These are phyloP conservation scores for Russula foetens DNA, from an alignment of 768 basidiomycete species.

Conservation along the genomic window DNA sequence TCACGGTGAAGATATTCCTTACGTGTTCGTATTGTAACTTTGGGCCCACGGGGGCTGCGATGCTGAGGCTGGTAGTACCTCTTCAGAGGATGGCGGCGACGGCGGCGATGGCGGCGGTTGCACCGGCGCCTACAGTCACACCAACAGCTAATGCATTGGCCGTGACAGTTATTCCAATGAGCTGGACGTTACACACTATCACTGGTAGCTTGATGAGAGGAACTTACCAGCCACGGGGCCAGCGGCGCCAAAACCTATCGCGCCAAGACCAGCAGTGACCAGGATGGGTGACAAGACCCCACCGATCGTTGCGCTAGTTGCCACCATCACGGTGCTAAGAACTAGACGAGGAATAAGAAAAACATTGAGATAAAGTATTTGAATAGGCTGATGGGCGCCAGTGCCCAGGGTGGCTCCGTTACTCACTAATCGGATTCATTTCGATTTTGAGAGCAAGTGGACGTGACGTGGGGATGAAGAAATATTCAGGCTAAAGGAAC, in stretches of 20 bases:
- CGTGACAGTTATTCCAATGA: neutral
- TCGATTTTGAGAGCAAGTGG: too few species aligned
- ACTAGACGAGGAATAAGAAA: neutral
- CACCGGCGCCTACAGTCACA: neutral
- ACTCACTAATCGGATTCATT: neutral
- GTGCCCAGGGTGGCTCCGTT: neutral
- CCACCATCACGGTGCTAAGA: neutral
- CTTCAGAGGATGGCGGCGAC: too few species aligned
- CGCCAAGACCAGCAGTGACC: neutral
- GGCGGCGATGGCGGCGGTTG: too few species aligned
- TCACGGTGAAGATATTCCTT: too few species aligned
- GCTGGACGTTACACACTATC: too few species aligned
- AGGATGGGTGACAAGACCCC: neutral
- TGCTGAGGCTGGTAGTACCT: too few species aligned
- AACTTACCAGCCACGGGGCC: constrained; percentile 9
- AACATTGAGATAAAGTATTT: neutral
- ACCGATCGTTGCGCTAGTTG: neutral
- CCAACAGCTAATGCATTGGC: neutral
- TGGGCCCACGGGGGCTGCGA: too few species aligned
- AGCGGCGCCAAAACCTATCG: neutral
- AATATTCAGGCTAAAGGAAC: too few species aligned
- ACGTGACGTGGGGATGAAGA: too few species aligned
- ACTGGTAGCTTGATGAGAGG: too few species aligned
- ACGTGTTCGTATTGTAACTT: too few species aligned
- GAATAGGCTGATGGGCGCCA: neutral